A percentile compares a stretch with the other conserved stretches of the same genome.
Conservation (phyloP, 768 basidiomycete species). For the Austroboletus eburneus region DNA sequence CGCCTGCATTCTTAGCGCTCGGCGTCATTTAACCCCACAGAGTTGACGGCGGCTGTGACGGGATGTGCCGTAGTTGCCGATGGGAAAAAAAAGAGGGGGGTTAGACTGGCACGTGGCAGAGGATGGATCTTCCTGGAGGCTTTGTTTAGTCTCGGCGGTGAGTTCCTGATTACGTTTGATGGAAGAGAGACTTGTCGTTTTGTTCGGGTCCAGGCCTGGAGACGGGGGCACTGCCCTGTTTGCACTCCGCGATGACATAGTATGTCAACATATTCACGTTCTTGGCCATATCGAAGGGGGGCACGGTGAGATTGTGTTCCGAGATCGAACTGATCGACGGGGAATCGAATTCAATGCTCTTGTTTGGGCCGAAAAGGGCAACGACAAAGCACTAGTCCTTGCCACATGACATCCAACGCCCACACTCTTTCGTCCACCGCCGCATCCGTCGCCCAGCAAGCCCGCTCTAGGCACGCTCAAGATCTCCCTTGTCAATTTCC, state of each 20-base stretch:
- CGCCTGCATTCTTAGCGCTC: conserved; percentile 2
- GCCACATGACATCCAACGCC: conserved; percentile 5
- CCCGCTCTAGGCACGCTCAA: background rate
- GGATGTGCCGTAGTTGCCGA: background rate
- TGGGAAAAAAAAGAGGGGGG: background rate
- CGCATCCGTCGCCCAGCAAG: background rate
- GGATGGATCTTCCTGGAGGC: background rate
- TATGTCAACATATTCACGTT: conserved; percentile 14
- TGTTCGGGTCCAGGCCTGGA: conserved; percentile 3
- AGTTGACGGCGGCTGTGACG: background rate
- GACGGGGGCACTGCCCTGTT: background rate
- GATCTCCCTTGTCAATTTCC: conserved; percentile 1
- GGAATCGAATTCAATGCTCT: conserved; percentile 16
- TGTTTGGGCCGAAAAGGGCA: conserved; percentile 22
- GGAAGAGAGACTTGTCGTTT: conserved; percentile 5
- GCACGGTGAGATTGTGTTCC: conserved; percentile 11
- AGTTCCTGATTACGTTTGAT: conserved; percentile 15
- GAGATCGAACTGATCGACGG: conserved; percentile 9
- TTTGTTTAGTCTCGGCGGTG: no score
- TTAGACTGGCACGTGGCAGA: background rate
- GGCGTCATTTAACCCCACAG: background rate
- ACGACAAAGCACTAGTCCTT: conserved; percentile 7
- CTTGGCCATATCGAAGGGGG: background rate
- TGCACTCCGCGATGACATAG: conserved; percentile 27
- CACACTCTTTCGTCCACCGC: conserved; percentile 8